phyloP scores from a whole-genome alignment of 108 stramenopile species.

The Nannochloropsis salina region DNA sequence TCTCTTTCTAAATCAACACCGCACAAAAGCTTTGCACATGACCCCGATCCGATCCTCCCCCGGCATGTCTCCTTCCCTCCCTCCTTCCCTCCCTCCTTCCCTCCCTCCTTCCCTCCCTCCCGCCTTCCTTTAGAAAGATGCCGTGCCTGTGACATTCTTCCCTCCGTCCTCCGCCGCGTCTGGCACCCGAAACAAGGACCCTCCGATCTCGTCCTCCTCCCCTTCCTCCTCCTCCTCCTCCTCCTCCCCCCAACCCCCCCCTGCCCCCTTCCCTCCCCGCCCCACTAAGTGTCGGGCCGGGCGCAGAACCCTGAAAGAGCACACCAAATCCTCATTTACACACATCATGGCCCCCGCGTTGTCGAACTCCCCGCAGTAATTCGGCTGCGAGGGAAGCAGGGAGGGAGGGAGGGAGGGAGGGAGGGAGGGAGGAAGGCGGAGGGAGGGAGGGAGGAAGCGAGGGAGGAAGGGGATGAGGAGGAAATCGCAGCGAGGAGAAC shows the following conservation, averaged over 20 bases:
- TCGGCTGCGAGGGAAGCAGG: slow-evolving; percentile 56
- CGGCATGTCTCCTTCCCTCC: no score
- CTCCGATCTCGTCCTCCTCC: no score
- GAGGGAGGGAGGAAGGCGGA: slow-evolving; percentile 1
- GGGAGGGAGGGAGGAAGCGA: neutral
- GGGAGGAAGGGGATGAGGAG: neutral
- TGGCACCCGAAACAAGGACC: no score
- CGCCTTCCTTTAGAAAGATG: no score
- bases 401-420: neutral
- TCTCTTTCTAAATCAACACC: no score
- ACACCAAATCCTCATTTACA: slow-evolving; percentile 90
- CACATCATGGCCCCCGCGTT: slow-evolving; percentile 98
- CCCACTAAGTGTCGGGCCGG: slow-evolving; percentile 75
- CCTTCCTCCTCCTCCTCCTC: neutral
- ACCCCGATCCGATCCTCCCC: no score
- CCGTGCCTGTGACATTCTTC: no score
- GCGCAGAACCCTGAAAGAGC: slow-evolving; percentile 87
- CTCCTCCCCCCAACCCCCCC: neutral
- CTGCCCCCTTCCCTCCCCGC: neutral
- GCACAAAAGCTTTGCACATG: no score
- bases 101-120: no score
- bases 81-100: no score
- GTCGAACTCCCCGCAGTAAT: slow-evolving; percentile 99
- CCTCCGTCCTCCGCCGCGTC: no score
- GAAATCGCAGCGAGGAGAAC: no score